These are phyloP conservation scores for Phytophthora boehmeriae DNA, from an alignment of 352 stramenopile genomes.

Conservation along the genomic window DNA sequence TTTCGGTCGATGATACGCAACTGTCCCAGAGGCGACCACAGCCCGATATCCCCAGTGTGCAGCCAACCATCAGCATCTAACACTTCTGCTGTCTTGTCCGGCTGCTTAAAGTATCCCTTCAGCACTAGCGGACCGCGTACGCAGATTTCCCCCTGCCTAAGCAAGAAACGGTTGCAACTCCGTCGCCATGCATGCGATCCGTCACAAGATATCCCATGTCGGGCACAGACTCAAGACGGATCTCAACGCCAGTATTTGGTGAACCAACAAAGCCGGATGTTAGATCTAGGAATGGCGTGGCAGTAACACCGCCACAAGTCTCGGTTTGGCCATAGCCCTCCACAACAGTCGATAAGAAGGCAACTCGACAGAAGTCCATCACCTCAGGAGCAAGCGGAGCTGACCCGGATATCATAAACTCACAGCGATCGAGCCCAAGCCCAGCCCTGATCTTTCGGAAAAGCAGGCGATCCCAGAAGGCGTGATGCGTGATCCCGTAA, in stretches of 20 bases:
- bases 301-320: constrained; percentile 87
- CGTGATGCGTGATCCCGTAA: constrained; percentile 50
- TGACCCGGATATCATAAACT: constrained; percentile 94
- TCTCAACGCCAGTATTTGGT: constrained; percentile 85
- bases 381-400: constrained; percentile 93
- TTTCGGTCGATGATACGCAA: constrained; percentile 92
- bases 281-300: constrained; percentile 43
- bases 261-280: constrained; percentile 91
- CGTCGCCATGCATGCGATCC: constrained; percentile 63
- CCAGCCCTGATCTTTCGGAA: constrained; percentile 94
- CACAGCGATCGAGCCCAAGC: constrained; percentile 85
- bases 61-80: constrained; percentile 95
- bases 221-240: constrained; percentile 95
- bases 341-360: constrained; percentile 85
- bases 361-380: constrained; percentile 94
- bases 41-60: constrained; percentile 96
- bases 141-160: constrained; percentile 68
- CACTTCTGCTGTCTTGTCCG: constrained; percentile 91
- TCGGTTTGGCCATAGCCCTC: constrained; percentile 98
- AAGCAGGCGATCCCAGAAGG: constrained; percentile 94
- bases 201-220: constrained; percentile 96
- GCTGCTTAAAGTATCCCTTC: constrained; percentile 95
- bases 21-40: constrained; percentile 93
- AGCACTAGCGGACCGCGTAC: constrained; percentile 87
- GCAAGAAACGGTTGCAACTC: constrained; percentile 33